Conservation (phyloP, 257 asterid genomes). For the Ehretia macrophylla region DNA sequence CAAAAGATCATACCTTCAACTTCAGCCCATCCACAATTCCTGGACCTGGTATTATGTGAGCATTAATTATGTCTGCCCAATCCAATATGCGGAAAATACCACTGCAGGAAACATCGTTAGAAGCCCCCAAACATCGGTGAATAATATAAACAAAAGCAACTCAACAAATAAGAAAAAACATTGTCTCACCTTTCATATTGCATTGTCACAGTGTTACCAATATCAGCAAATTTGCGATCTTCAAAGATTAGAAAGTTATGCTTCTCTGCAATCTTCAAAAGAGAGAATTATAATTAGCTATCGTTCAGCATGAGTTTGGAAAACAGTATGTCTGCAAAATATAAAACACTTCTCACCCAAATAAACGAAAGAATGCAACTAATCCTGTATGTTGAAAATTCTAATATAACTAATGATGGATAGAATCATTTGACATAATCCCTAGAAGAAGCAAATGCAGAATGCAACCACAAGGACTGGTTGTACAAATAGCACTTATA, state of each 20-base stretch:
- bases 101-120: slow-evolving; percentile 42
- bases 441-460: background rate
- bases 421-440: background rate
- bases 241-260: slow-evolving; percentile 87
- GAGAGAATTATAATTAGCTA: slow-evolving; percentile 3
- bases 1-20: slow-evolving; percentile 12
- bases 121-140: slow-evolving; percentile 9
- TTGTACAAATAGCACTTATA: too few relatives aligned
- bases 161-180: slow-evolving; percentile 9
- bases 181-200: slow-evolving; percentile 86
- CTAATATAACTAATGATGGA: too few relatives aligned
- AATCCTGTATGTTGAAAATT: too few relatives aligned
- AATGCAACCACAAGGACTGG: background rate
- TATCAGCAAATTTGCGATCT: slow-evolving; percentile 97
- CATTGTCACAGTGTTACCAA: slow-evolving; percentile 97
- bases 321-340: background rate
- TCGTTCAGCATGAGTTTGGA: background rate
- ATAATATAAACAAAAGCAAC: background rate
- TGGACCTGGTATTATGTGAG: slow-evolving; percentile 96
- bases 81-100: slow-evolving; percentile 82
- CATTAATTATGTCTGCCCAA: slow-evolving; percentile 96
- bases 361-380: too few relatives aligned
- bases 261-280: slow-evolving; percentile 76
- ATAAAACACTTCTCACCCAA: too few relatives aligned
- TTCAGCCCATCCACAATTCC: slow-evolving; percentile 96